Percentiles rank a stretch among this genome's conserved stretches.
Evolutionary conservation across 306 rosid species (phyloP).

Genomic region (Ammopiptanthus mongolicus): DNA sequence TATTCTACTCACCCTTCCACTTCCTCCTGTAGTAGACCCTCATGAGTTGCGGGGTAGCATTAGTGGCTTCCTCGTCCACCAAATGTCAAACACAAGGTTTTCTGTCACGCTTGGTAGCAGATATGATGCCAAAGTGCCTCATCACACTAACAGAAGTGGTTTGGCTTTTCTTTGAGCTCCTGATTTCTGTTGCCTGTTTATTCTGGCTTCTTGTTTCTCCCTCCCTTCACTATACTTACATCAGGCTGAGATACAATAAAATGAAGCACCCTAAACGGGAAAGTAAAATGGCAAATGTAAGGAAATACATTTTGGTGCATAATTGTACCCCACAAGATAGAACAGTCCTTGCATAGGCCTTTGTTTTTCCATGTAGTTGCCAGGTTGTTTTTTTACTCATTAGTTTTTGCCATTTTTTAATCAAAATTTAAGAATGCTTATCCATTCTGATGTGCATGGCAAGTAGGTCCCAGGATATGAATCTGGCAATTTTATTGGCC

Average conservation of each 20-base stretch:
- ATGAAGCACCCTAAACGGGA: neutral
- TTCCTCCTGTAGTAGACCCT: too few relatives aligned
- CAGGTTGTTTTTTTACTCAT: neutral
- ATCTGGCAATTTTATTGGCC: conserved; percentile 89
- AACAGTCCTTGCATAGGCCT: neutral
- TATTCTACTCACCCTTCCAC: too few relatives aligned
- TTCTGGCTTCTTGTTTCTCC: neutral
- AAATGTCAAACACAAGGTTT: too few relatives aligned
- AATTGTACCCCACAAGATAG: neutral
- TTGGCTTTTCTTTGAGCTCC: neutral
- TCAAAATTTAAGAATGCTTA: neutral
- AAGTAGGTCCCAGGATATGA: conserved; percentile 85
- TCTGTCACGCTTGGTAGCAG: neutral
- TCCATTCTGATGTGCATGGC: conserved; percentile 14
- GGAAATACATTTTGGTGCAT: neutral
- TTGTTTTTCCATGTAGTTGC: neutral
- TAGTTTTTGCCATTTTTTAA: neutral
- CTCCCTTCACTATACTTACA: neutral
- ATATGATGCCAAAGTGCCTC: neutral
- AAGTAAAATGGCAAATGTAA: neutral
- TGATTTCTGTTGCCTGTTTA: neutral
- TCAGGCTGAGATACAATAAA: neutral
- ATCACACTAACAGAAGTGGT: neutral
- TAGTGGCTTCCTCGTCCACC: too few relatives aligned
- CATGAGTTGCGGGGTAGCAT: too few relatives aligned